Evolutionary conservation across 192 early-diverging fungal genomes (phyloP).

Genomic region (Coemansia sp.): DNA sequence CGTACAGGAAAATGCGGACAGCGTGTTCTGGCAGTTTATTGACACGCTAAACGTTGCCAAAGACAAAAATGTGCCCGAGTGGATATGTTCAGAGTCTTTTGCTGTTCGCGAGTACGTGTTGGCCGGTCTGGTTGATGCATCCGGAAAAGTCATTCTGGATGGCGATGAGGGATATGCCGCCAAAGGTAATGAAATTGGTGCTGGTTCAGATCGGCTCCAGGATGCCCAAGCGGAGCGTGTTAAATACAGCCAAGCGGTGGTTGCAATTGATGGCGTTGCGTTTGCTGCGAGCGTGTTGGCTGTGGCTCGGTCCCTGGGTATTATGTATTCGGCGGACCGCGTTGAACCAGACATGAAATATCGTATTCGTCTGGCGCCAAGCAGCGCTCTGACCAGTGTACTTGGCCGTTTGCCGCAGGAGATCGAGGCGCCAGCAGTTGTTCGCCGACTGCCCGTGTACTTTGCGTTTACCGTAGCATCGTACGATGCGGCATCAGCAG

Average conservation of each 20-base stretch:
- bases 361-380: constrained; percentile 1
- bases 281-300: not conserved
- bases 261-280: not conserved
- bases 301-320: constrained; percentile 27
- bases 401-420: not conserved
- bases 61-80: constrained; percentile 6
- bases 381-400: constrained; percentile 30
- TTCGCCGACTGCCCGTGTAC: constrained; percentile 14
- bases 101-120: constrained; percentile 24
- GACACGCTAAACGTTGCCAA: not conserved
- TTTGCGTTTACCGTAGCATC: constrained; percentile 13
- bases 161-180: not conserved
- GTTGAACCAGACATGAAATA: not conserved
- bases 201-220: not conserved
- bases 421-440: not conserved
- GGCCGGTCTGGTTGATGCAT: constrained; percentile 18
- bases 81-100: constrained; percentile 13
- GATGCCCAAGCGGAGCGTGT: constrained; percentile 2
- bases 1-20: not conserved
- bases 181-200: not conserved
- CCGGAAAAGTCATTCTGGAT: not conserved
- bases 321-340: not conserved
- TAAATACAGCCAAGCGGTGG: not conserved
- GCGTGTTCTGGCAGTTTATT: not conserved
- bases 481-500: constrained; percentile 3